Conservation (phyloP, 129 eudicot species). For the Ambrosia artemisiifolia region DNA sequence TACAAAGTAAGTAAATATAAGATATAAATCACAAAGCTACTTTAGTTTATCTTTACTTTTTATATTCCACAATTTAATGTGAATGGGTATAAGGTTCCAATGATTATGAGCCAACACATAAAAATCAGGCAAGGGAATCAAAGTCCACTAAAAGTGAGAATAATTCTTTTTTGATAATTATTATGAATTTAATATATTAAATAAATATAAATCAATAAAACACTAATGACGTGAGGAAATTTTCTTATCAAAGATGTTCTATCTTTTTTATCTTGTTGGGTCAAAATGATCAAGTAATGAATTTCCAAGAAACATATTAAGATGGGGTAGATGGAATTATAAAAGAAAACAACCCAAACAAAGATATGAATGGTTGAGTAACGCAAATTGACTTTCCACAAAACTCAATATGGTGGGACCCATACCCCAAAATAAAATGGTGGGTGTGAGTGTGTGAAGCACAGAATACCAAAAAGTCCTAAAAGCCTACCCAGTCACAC, state of each 20-base stretch:
- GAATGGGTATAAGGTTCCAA: conserved; percentile 33
- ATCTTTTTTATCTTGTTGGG: too few relatives aligned
- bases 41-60: conserved; percentile 25
- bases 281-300: too few relatives aligned
- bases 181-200: neutral
- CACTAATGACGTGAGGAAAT: too few relatives aligned
- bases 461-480: conserved; percentile 27
- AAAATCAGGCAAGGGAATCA: conserved; percentile 18
- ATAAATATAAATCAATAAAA: neutral
- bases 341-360: conserved; percentile 22
- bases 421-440: conserved; percentile 19
- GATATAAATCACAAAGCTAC: neutral
- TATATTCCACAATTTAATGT: conserved; percentile 24
- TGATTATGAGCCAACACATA: conserved; percentile 19
- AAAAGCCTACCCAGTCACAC: conserved; percentile 28
- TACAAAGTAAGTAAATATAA: neutral
- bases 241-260: too few relatives aligned
- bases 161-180: neutral
- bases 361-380: conserved; percentile 27
- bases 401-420: conserved; percentile 21
- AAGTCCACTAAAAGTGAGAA: conserved; percentile 23
- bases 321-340: neutral
- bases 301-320: too few relatives aligned
- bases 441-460: conserved; percentile 32
- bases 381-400: conserved; percentile 49